These are phyloP conservation scores for Recurvomyces mirabilis DNA, from an alignment of 495 filamentous ascomycete genomes.

Conservation along the genomic window DNA sequence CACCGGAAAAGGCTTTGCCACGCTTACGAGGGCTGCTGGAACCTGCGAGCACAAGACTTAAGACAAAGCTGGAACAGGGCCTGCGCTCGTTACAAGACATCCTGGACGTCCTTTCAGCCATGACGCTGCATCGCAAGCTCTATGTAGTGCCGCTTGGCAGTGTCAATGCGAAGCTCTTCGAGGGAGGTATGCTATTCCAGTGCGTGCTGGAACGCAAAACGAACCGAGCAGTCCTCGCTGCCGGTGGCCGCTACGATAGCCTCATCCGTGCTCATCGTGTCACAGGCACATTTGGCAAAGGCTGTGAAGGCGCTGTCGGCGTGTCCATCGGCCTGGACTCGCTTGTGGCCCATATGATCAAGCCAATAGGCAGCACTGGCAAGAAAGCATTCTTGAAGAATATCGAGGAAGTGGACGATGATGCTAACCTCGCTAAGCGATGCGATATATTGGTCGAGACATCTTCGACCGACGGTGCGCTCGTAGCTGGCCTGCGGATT, in stretches of 20 bases:
- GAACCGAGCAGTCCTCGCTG: constrained; percentile 74
- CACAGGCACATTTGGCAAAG: constrained; percentile 31
- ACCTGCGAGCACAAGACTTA: constrained; percentile 40
- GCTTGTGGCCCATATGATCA: constrained; percentile 53
- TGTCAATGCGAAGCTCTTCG: constrained; percentile 86
- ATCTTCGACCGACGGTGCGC: constrained; percentile 66
- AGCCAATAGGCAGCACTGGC: constrained; percentile 36
- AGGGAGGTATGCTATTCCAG: constrained; percentile 77
- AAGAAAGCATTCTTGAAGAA: constrained; percentile 51
- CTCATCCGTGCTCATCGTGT: constrained; percentile 61
- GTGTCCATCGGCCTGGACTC: constrained; percentile 87
- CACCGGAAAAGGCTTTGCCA: constrained; percentile 58
- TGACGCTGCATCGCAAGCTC: constrained; percentile 64
- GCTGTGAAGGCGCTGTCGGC: constrained; percentile 64
- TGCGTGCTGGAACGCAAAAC: constrained; percentile 77
- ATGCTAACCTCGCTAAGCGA: constrained; percentile 8
- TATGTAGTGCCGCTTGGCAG: constrained; percentile 79
- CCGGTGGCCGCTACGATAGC: constrained; percentile 84
- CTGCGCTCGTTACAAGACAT: constrained; percentile 42
- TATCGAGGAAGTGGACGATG: constrained; percentile 34
- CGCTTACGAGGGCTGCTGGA: constrained; percentile 65
- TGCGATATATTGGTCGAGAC: constrained; percentile 86
- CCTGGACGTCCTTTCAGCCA: constrained; percentile 36
- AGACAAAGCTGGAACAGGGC: neutral
- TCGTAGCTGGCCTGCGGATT: constrained; percentile 61